Base-by-base conservation (phyloP, 2,329 filamentous ascomycete genomes). In the Graphiopsis chlorocephala region DNA sequence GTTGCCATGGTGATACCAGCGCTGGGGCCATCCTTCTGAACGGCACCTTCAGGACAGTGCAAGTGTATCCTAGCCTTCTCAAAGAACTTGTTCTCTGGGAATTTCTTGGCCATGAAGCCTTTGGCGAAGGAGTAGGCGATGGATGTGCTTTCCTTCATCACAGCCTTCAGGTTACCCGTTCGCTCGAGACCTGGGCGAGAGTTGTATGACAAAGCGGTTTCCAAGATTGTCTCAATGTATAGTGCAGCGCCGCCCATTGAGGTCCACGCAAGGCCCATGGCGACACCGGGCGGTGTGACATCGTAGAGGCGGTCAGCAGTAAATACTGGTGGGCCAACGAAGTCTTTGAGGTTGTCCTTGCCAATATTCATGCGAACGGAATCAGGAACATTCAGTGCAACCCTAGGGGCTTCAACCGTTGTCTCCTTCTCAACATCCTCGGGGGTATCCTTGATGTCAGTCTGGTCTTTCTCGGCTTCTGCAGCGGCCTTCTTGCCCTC, bases 1-100 rank as follows among this genome's bases (percentile, higher is more conserved):
- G 93, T 96, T n/a, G 95, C 90, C 95, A 99, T 99, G 7, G 95
- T 99, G 74, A 99, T 95, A 76, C 95, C 95, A 23, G 95, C 95
- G 55, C 76, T 79, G 0, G 82, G 82, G 14, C 82, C 95, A 75
- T 99, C 95, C 80, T 99, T 99, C 71, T 91, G 91, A 64, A 97
- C 93, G 10, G 95, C 95, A 6, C 95, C 95, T 77, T 99, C 95
- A 0, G 95, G 95, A 65, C 96, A 96, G 81, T 99, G 95, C 69
- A 99, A 83, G 78, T 99, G 95, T 75, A 99, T 86, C 80, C 90
- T 92, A 11, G 94, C 95, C 80, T 95, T 93, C 75, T 98, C 92
- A 73, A 99, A 97, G 83, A 98, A 99, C 76, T 88, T 87, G 78
- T 99, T 99, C 65, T 92, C 88, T 0, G 93, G 89, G 81, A 93